phyloP scores from a whole-genome alignment of 305 asterid species.

The Fraxinus greggii region DNA sequence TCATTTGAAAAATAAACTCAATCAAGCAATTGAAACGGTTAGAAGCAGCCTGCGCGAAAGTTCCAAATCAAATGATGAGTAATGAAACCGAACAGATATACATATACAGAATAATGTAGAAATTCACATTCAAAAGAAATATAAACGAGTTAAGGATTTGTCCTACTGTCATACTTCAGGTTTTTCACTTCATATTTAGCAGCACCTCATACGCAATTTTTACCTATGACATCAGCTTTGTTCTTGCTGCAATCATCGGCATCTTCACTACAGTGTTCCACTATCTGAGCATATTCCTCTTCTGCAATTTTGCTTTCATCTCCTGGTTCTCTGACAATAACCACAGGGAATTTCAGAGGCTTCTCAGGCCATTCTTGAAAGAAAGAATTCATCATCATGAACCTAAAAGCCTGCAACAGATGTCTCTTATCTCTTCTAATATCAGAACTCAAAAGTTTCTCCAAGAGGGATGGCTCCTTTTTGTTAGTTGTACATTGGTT shows the following conservation, averaged over 20 bases:
- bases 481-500: slow-evolving; percentile 15
- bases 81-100: not conserved
- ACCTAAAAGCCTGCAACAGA: slow-evolving; percentile 73
- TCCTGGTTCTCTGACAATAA: slow-evolving; percentile 47
- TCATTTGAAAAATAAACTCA: not conserved
- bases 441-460: slow-evolving; percentile 69
- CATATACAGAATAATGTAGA: not conserved
- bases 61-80: not conserved
- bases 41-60: not conserved
- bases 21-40: not conserved
- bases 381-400: slow-evolving; percentile 78
- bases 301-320: slow-evolving; percentile 29
- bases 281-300: not conserved
- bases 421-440: slow-evolving; percentile 65
- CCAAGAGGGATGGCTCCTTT: slow-evolving; percentile 63
- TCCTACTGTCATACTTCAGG: not conserved
- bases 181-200: not conserved
- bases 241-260: not conserved
- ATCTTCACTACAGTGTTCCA: not conserved
- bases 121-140: not conserved
- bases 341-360: slow-evolving; percentile 58
- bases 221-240: not conserved
- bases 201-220: not conserved
- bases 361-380: slow-evolving; percentile 45
- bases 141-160: not conserved